Evolutionary conservation across 2,329 filamentous ascomycete species (phyloP), one percentile per base, ranked within the genome.

Genomic region (Cytospora schulzeri): DNA sequence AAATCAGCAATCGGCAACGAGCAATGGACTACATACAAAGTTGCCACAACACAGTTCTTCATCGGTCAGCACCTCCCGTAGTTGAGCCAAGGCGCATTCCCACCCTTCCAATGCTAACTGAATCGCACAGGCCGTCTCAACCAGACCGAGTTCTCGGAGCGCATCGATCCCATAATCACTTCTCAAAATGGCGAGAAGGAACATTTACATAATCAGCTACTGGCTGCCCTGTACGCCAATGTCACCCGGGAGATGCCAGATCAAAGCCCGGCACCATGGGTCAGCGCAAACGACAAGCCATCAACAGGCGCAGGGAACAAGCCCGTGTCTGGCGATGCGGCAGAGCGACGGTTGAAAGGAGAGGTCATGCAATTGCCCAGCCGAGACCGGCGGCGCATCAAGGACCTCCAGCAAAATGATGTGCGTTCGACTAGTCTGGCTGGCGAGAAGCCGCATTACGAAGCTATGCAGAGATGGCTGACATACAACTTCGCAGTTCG

Each of bases 321-420:
- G 73, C 85, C 86, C 26, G 81, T 86, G 55, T 85, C 84, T 31
- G 86, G 86, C 31, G 88, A 90, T 80, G 86, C 88, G 38, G 82
- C 85, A 41, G 88, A 91, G 75, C 81, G 87, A 70, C 82, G 83
- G 69, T 74, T 90, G 57, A 90, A 90, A 77, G 85, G 83, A 69
- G 87, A 90, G 72, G 86, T 91, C 66, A 90, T 90, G 88, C 85
- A 88, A 71, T 79, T 91, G 53, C 87, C 86, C n/a, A 85, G 81
- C 64, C 81, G 86, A 69, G 88, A 91, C 71, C 80, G 88, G 68
- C 80, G 87, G 75, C 82, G 88, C 64, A 85, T 91, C 71, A 90
- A 91, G 70, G 87, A 90, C 68, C 75, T 90, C 38, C 78, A 76
- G 26, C 81, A 83, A 28, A 88, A 88, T 70, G 85, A 89, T 69